These are phyloP conservation scores for Exophiala mesophila DNA, from an alignment of 2,329 filamentous ascomycete species.

Conservation along the genomic window DNA sequence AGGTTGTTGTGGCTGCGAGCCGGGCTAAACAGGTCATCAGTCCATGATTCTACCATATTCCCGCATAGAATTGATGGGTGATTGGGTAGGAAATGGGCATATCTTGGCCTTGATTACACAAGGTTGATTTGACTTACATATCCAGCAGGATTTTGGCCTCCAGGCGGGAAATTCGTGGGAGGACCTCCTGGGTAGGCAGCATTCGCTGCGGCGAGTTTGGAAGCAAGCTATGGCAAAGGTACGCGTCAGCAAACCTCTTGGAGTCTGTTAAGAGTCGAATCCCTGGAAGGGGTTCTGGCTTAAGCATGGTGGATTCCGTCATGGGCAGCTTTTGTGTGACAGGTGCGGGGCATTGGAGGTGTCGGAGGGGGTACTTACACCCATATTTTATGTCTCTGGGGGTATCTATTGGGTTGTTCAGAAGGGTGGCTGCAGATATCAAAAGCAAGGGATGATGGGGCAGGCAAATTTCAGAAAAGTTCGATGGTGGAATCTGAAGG, in stretches of 20 bases:
- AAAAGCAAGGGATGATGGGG: too few species aligned
- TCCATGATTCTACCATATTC: conserved; percentile 9
- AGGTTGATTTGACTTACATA: conserved; percentile 46
- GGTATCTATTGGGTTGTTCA: too few species aligned
- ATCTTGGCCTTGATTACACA: too few species aligned
- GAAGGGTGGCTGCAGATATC: too few species aligned
- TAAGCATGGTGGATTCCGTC: not conserved
- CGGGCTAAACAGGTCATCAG: conserved; percentile 17
- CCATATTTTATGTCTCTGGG: too few species aligned
- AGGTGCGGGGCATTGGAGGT: conserved; percentile 2
- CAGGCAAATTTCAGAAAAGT: not conserved
- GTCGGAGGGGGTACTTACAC: conserved; percentile 22
- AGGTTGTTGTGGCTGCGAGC: conserved; percentile 34
- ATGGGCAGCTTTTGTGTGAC: conserved; percentile 4
- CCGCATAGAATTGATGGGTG: conserved; percentile 6
- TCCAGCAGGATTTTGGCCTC: conserved; percentile 36
- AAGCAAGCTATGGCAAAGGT: conserved; percentile 29
- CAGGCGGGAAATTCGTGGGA: conserved; percentile 32
- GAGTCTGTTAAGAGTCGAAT: not conserved
- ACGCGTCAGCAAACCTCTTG: conserved; percentile 22
- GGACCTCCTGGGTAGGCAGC: conserved; percentile 28
- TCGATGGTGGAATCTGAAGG: not conserved
- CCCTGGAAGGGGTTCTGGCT: not conserved
- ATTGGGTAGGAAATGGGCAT: conserved; percentile 13
- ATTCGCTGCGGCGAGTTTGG: conserved; percentile 37